Conservation (phyloP, 306 rosid species). For the Mimosa pudica region DNA sequence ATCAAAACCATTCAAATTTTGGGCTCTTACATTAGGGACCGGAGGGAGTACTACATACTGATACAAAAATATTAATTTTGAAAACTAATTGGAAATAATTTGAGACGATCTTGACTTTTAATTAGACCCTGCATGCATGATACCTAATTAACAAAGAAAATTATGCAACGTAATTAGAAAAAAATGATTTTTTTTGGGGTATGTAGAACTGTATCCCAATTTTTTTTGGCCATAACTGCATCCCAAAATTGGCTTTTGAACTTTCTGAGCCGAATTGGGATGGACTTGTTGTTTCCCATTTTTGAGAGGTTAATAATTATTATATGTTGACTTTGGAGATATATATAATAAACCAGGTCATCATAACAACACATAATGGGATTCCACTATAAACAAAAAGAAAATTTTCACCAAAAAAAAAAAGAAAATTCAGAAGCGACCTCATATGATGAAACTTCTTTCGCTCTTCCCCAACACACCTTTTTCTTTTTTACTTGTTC, state of each 20-base stretch:
- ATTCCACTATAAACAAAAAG: conserved; percentile 35
- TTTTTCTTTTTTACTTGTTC: conserved; percentile 27
- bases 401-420: too few relatives aligned
- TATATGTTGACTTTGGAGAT: conserved; percentile 25
- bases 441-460: conserved; percentile 38
- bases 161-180: not conserved
- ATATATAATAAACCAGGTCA: not conserved
- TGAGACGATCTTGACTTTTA: conserved; percentile 11
- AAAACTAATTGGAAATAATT: conserved; percentile 11
- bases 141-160: conserved; percentile 9
- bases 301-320: conserved; percentile 10
- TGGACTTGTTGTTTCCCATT: conserved; percentile 22
- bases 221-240: too few relatives aligned
- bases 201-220: not conserved
- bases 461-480: not conserved
- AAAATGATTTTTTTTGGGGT: not conserved
- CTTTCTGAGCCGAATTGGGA: not conserved
- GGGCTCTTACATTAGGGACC: too few relatives aligned
- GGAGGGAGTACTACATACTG: too few relatives aligned
- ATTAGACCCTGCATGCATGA: not conserved
- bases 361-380: conserved; percentile 16
- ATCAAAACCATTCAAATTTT: too few relatives aligned
- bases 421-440: not conserved
- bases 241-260: conserved; percentile 20
- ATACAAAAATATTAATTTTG: not conserved